These are phyloP conservation scores for Fusarium sarcochroum DNA, from an alignment of 2,329 filamentous ascomycete genomes.

Conservation along the genomic window DNA sequence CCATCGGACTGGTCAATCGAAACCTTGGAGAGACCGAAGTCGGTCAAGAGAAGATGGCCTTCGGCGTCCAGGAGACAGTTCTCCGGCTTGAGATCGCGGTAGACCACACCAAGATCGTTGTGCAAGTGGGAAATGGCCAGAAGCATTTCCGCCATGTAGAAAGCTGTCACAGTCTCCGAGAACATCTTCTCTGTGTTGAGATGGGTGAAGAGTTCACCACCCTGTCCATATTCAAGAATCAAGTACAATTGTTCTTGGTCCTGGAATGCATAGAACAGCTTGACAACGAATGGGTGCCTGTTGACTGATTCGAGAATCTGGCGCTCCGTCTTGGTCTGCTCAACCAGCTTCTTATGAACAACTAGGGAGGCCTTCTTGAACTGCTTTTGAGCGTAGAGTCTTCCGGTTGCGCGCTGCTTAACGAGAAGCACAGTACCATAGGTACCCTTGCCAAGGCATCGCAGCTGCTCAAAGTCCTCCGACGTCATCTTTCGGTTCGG, in stretches of 20 bases:
- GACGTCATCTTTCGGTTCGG: conserved; percentile 87
- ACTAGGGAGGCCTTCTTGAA: conserved; percentile 97
- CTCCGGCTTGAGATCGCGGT: conserved; percentile 97
- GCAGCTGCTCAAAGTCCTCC: conserved; percentile 89
- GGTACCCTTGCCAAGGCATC: conserved; percentile 94
- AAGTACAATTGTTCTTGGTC: conserved; percentile 98
- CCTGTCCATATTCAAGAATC: conserved; percentile 97
- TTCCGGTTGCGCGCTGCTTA: conserved; percentile 87
- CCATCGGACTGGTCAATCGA: conserved; percentile 74
- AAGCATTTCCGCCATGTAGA: conserved; percentile 99
- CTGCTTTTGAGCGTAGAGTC: conserved; percentile 97
- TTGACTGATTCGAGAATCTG: conserved; percentile 96
- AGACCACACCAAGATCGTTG: conserved; percentile 91
- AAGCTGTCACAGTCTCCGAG: conserved; percentile 86
- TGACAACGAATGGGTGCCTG: conserved; percentile 96
- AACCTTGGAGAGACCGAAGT: conserved; percentile 97
- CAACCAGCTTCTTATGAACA: conserved; percentile 94
- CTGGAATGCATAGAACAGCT: conserved; percentile 98
- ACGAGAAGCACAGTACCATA: conserved; percentile 96
- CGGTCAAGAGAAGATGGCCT: conserved; percentile 93
- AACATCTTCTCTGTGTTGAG: conserved; percentile 96
- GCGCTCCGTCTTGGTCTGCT: conserved; percentile 98
- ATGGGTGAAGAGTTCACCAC: conserved; percentile 97
- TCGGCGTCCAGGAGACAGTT: conserved; percentile 94
- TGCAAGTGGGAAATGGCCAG: conserved; percentile 95